Conservation (phyloP, 2,329 filamentous ascomycete species). For the Plenodomus lindquistii region DNA sequence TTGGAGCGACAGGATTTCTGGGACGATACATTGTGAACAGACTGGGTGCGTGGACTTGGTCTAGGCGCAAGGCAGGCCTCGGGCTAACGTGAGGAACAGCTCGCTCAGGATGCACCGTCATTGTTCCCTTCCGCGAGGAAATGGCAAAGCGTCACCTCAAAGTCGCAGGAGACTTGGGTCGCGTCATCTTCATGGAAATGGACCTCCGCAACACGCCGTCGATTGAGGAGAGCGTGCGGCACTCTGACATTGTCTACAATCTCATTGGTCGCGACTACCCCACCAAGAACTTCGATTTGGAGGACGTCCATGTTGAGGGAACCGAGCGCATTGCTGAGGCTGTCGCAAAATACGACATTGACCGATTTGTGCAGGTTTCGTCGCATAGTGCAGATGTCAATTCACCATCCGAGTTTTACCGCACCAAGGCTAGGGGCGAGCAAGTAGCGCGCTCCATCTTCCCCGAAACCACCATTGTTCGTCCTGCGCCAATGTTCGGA, state of each 20-base stretch:
- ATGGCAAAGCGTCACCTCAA: constrained; percentile 98
- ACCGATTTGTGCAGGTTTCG: constrained; percentile 95
- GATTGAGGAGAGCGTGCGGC: constrained; percentile 93
- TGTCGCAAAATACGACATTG: constrained; percentile 95
- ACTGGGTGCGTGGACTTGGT: constrained; percentile 64
- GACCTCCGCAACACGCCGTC: constrained; percentile 93
- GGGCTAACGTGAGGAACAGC: constrained; percentile 58
- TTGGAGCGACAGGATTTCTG: constrained; percentile 93
- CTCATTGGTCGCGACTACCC: constrained; percentile 91
- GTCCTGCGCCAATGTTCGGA: constrained; percentile 90
- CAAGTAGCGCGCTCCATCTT: constrained; percentile 83
- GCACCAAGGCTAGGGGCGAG: constrained; percentile 88
- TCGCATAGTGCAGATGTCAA: constrained; percentile 85
- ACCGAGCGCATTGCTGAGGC: constrained; percentile 90
- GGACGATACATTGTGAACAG: constrained; percentile 97
- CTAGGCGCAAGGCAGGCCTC: not conserved
- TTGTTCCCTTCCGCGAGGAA: constrained; percentile 93
- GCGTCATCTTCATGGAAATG: constrained; percentile 89
- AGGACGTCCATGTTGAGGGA: constrained; percentile 92
- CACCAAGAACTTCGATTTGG: constrained; percentile 95
- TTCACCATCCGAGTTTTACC: constrained; percentile 86
- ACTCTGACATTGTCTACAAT: constrained; percentile 98
- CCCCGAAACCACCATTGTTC: constrained; percentile 95
- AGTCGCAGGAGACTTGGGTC: constrained; percentile 89
- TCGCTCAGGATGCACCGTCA: constrained; percentile 89